phyloP scores from a whole-genome alignment of 371 early-diverging fungal species.

The Rhizopus delemar region DNA sequence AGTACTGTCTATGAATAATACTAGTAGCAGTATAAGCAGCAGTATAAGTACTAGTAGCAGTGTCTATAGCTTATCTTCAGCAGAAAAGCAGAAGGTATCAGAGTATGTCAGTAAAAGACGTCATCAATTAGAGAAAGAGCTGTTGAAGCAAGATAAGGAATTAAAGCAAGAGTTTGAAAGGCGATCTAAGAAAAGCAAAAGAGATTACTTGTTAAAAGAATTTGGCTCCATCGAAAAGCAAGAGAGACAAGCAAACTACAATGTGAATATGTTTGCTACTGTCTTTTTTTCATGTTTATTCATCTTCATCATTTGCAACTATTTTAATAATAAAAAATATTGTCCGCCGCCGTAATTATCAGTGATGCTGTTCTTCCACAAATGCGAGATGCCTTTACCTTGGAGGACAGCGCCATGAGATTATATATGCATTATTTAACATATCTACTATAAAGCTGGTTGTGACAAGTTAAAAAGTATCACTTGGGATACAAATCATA shows the following conservation, averaged over 20 bases:
- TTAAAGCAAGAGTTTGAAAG: slow-evolving; percentile 19
- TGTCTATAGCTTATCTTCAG: neutral
- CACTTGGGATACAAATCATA: no score
- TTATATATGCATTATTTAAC: no score
- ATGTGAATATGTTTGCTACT: neutral
- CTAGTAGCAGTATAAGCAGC: slow-evolving; percentile 3
- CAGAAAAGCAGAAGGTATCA: slow-evolving; percentile 18
- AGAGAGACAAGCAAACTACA: neutral
- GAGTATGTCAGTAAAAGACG: slow-evolving; percentile 24
- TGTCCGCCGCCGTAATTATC: slow-evolving; percentile 1
- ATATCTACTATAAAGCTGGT: no score
- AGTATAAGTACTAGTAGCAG: slow-evolving; percentile 1
- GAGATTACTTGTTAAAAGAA: slow-evolving; percentile 17
- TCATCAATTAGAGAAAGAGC: slow-evolving; percentile 26
- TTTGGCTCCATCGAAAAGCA: slow-evolving; percentile 1
- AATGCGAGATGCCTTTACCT: no score
- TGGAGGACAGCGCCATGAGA: no score
- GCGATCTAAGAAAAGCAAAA: slow-evolving; percentile 9
- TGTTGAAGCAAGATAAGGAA: slow-evolving; percentile 23
- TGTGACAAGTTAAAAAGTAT: no score
- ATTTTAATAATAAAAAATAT: slow-evolving; percentile 2
- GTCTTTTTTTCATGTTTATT: neutral
- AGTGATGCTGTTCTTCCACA: no score
- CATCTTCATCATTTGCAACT: neutral
- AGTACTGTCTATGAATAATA: neutral